Evolutionary conservation across 2,329 filamentous ascomycete species (phyloP), one percentile per base, ranked within the genome.

Genomic region (Paecilomyces sp.): DNA sequence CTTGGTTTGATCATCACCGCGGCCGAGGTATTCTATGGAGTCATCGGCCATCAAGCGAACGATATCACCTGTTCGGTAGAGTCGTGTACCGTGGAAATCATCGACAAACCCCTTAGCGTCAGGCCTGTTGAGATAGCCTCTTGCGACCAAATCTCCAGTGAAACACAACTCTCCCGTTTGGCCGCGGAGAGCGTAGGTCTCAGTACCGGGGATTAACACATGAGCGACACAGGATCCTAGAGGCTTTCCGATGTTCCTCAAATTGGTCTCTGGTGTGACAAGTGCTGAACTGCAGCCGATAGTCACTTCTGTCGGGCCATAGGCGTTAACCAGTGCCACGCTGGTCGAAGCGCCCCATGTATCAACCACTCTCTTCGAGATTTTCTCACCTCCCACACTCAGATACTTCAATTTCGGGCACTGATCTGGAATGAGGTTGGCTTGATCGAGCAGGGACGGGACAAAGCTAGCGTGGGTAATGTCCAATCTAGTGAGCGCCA

Each of bases 51-150:
- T 83, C 76, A 96, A 84, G 15, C 90, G 82, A 0, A 91, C 92
- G 64, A 92, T 80, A 68, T 96, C 92, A 0, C 92, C 92, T 34
- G 88, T 91, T 3, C 90, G 83, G 67, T 96, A 96, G 1, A 96
- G 77, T 0, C 86, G 66, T 24, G 62, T 61, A 1, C 67, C 67
- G 6, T 64, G 47, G 4, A 63, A 63, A 0, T 62, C 63, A 4
- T 54, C 58, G 3, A 64, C 54, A 18, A 68, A 69, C 0, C 67
- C 67, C 9, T 60, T 61, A 6, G 66, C 67, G 60, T 71, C 68
- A 8, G 69, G 64, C n/a, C 67, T 62, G 41, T 71, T 70, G 31
- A 68, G 62, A 25, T 71, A 71, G 0, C 69, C 69, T 54, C 62
- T 68, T 15, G 61, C 69, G 33, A 71, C 69, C 34, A 71, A 58